These are phyloP conservation scores for Gonapodya prolifera DNA, from an alignment of 192 early-diverging fungal species.

Conservation along the genomic window DNA sequence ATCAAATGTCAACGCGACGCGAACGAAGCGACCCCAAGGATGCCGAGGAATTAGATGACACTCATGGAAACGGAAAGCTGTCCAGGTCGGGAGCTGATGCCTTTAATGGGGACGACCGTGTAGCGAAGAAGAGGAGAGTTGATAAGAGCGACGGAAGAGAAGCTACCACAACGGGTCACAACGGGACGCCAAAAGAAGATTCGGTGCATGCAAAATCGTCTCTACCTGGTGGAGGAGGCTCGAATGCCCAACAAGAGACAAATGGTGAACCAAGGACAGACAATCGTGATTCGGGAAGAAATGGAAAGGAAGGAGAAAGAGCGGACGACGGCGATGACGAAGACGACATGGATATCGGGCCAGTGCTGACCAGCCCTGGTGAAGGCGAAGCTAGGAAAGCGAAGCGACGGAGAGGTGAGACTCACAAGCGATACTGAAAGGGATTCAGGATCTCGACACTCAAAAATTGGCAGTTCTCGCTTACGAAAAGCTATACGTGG, in stretches of 20 bases:
- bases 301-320: constrained; percentile 22
- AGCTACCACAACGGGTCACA: neutral
- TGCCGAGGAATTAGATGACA: neutral
- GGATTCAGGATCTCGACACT: too few relatives aligned
- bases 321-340: constrained; percentile 3
- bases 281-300: constrained; percentile 18
- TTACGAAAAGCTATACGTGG: constrained; percentile 64
- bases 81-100: neutral
- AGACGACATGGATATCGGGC: constrained; percentile 6
- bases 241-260: constrained; percentile 46
- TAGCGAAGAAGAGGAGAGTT: neutral
- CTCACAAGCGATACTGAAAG: too few relatives aligned
- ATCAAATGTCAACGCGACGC: too few relatives aligned
- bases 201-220: too few relatives aligned
- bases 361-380: neutral
- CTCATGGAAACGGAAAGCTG: too few relatives aligned
- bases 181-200: neutral
- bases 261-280: constrained; percentile 19
- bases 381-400: neutral
- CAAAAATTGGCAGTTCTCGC: too few relatives aligned
- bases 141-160: neutral
- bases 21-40: too few relatives aligned
- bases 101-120: neutral
- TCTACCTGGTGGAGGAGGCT: too few relatives aligned
- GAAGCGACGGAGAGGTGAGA: neutral